Percentiles rank a stretch among this genome's conserved stretches.
These are phyloP conservation scores for Mycothermus thermophilus DNA, from an alignment of 495 filamentous ascomycete genomes.

Conservation along the genomic window DNA sequence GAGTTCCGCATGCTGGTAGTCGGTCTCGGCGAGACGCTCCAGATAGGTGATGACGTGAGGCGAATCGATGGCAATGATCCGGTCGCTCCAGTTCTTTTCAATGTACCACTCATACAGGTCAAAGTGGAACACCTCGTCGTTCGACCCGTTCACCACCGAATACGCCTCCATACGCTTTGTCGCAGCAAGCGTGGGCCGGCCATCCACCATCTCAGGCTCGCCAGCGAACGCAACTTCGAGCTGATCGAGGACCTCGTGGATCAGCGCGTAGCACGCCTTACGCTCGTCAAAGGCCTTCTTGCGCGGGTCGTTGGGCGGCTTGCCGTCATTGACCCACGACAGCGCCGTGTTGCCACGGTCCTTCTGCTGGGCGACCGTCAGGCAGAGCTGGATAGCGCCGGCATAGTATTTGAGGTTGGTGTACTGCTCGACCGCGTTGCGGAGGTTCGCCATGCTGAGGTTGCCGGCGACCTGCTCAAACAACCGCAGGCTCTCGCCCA, in stretches of 20 bases:
- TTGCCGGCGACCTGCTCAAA: constrained; percentile 77
- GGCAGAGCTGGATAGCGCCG: constrained; percentile 79
- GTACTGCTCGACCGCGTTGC: constrained; percentile 64
- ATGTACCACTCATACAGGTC: constrained; percentile 97
- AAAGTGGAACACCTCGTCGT: constrained; percentile 85
- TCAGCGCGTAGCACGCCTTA: constrained; percentile 66
- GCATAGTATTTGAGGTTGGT: constrained; percentile 75
- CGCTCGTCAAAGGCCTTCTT: constrained; percentile 51
- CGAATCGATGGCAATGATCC: constrained; percentile 70
- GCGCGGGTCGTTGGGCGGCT: constrained; percentile 50
- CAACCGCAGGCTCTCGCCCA: constrained; percentile 77
- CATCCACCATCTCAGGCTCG: constrained; percentile 61
- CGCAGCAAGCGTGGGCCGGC: constrained; percentile 55
- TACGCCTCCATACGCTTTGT: constrained; percentile 79
- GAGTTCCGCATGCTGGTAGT: constrained; percentile 70
- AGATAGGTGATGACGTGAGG: constrained; percentile 80
- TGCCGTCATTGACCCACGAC: constrained; percentile 47
- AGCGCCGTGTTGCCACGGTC: constrained; percentile 76
- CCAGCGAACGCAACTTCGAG: constrained; percentile 55
- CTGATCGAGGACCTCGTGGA: constrained; percentile 59
- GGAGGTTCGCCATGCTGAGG: constrained; percentile 67
- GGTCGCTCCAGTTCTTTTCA: constrained; percentile 62
- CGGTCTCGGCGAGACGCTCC: constrained; percentile 49
- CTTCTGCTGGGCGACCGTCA: constrained; percentile 63
- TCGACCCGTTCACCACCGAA: constrained; percentile 65